A percentile compares a stretch with the other conserved stretches of the same genome.
Evolutionary conservation across 345 rosid genomes (phyloP).

Genomic region (Acer saccharum): DNA sequence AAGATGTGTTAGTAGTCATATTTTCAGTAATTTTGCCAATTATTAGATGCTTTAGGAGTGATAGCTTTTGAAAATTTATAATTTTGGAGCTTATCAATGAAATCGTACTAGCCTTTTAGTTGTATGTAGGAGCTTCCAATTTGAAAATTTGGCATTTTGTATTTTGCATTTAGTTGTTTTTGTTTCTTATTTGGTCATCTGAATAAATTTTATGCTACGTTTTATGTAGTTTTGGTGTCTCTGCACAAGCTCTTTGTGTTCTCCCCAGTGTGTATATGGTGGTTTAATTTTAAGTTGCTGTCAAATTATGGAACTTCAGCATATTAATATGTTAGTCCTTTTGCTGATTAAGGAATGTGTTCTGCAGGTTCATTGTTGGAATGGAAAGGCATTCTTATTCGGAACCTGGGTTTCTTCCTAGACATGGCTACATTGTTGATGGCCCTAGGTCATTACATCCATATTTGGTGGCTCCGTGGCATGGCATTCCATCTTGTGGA

Average conservation of each 20-base stretch:
- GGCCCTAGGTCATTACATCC: conserved; percentile 91
- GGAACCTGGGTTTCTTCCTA: conserved; percentile 88
- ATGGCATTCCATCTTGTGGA: conserved; percentile 94
- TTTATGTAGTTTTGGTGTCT: not conserved
- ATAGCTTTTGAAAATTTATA: not conserved
- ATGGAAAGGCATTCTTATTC: conserved; percentile 90
- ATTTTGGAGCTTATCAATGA: not conserved
- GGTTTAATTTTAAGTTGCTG: not conserved
- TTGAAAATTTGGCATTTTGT: not conserved
- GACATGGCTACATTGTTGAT: conserved; percentile 91
- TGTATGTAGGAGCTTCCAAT: not conserved
- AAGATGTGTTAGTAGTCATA: not conserved
- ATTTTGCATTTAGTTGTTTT: not conserved
- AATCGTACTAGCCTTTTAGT: not conserved
- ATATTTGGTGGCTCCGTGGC: conserved; percentile 97
- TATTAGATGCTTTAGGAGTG: conserved; percentile 13
- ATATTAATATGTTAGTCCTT: conserved; percentile 3
- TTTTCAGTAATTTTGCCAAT: not conserved
- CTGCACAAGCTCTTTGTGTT: not conserved
- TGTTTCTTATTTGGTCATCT: not conserved
- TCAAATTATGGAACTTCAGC: conserved; percentile 1
- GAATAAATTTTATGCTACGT: not conserved
- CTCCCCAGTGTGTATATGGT: not conserved
- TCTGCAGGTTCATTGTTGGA: conserved; percentile 81
- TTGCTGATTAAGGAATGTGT: conserved; percentile 22